These are phyloP conservation scores for Lentithecium fluviatile DNA, from an alignment of 495 filamentous ascomycete genomes.

Conservation along the genomic window DNA sequence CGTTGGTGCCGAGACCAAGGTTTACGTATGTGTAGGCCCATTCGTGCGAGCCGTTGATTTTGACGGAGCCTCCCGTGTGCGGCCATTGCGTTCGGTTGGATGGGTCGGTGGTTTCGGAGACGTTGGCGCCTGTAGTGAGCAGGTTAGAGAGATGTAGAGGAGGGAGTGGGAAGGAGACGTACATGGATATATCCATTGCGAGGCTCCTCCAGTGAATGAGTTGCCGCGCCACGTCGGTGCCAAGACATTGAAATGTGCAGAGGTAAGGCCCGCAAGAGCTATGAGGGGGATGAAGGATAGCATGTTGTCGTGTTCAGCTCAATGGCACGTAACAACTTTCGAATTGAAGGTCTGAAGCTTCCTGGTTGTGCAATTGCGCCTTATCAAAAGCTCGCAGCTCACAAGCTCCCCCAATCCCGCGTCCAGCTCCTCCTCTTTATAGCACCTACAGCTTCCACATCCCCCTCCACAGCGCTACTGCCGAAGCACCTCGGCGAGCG, in stretches of 20 bases:
- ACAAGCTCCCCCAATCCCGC: too few relatives aligned
- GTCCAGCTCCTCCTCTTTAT: neutral
- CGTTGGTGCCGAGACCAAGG: conserved; percentile 59
- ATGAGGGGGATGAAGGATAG: conserved; percentile 40
- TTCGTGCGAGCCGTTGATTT: conserved; percentile 53
- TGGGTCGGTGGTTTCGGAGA: conserved; percentile 45
- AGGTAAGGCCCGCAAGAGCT: conserved; percentile 43
- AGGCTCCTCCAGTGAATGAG: conserved; percentile 44
- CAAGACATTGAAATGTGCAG: conserved; percentile 58
- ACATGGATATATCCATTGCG: conserved; percentile 63
- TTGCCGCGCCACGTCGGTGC: conserved; percentile 60
- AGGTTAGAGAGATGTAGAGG: neutral
- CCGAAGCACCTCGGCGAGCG: neutral
- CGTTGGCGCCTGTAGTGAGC: conserved; percentile 51
- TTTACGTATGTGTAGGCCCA: conserved; percentile 63
- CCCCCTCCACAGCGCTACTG: neutral
- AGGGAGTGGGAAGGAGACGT: conserved; percentile 18
- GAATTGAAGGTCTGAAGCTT: neutral
- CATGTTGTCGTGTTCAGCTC: neutral
- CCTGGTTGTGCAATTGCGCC: too few relatives aligned
- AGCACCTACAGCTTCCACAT: neutral
- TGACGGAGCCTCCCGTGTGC: conserved; percentile 54
- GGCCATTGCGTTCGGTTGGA: conserved; percentile 64
- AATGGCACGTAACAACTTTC: neutral
- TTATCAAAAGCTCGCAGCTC: too few relatives aligned